Conservation (phyloP, 2,329 filamentous ascomycete species). For the Colletotrichum falcatum region DNA sequence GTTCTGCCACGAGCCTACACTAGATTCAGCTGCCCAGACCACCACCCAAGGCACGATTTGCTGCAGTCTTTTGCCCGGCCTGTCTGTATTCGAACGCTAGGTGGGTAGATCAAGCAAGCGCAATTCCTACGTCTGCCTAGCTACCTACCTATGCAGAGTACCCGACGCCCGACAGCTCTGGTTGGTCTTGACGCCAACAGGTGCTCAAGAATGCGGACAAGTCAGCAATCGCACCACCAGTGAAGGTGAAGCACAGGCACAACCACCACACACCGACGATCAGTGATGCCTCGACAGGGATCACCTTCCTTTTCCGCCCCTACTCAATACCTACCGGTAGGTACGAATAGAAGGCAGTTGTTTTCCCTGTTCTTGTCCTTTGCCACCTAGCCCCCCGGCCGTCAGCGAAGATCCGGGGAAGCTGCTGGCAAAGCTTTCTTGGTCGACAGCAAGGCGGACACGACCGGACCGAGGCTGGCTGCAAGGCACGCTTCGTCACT, state of each 20-base stretch:
- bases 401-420: constrained; percentile 38
- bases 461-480: background rate
- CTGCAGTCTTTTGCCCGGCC: constrained; percentile 26
- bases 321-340: no score
- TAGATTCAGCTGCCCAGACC: constrained; percentile 25
- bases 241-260: constrained; percentile 6
- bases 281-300: constrained; percentile 29
- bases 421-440: constrained; percentile 19
- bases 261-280: constrained; percentile 14
- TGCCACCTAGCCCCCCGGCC: background rate
- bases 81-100: no score
- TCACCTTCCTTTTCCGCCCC: constrained; percentile 26
- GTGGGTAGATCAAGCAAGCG: background rate
- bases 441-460: background rate
- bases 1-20: background rate
- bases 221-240: constrained; percentile 1
- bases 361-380: constrained; percentile 28
- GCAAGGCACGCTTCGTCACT: background rate
- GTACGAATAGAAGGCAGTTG: no score
- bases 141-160: background rate
- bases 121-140: background rate
- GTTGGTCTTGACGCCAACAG: background rate
- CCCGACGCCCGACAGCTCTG: background rate
- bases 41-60: constrained; percentile 22
- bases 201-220: background rate